phyloP scores from a whole-genome alignment of 2,329 filamentous ascomycete genomes.

The Shiraia bambusicola region DNA sequence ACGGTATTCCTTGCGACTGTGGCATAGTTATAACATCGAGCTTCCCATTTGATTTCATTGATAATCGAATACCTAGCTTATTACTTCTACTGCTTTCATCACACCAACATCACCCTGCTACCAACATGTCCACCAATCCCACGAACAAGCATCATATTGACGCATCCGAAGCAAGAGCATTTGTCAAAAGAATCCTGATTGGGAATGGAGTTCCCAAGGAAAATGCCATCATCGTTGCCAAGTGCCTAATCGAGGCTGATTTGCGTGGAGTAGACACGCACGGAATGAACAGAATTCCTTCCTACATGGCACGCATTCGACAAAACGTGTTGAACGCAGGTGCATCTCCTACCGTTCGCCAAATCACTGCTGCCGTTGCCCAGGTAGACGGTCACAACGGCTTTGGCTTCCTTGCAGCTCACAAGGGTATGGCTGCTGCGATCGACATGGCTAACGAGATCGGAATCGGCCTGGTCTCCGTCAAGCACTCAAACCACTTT shows the following conservation, averaged over 20 bases:
- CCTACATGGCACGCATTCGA: constrained; percentile 72
- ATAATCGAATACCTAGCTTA: too few relatives aligned
- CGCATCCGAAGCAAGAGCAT: constrained; percentile 33
- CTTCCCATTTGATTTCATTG: too few relatives aligned
- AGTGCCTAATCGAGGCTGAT: constrained; percentile 71
- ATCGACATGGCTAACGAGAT: constrained; percentile 64
- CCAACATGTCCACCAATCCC: constrained; percentile 7
- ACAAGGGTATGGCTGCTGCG: constrained; percentile 65
- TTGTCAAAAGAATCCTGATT: constrained; percentile 58
- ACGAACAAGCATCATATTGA: constrained; percentile 22
- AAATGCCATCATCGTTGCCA: constrained; percentile 65
- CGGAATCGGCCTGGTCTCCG: constrained; percentile 74
- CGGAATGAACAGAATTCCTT: constrained; percentile 74
- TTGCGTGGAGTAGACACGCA: constrained; percentile 79
- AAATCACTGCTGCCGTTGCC: constrained; percentile 70
- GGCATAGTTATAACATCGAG: too few relatives aligned
- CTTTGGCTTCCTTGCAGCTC: constrained; percentile 74
- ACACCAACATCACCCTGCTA: background rate
- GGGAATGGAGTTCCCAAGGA: constrained; percentile 61
- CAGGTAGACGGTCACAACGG: constrained; percentile 68
- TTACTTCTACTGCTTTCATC: background rate
- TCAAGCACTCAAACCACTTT: constrained; percentile 79
- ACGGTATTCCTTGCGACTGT: too few relatives aligned
- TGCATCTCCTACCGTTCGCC: constrained; percentile 59
- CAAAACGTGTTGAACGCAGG: constrained; percentile 66